Percentiles rank a stretch among this genome's conserved stretches.
These are phyloP conservation scores for Dalbergia cultrata DNA, from an alignment of 306 rosid genomes.

Conservation along the genomic window DNA sequence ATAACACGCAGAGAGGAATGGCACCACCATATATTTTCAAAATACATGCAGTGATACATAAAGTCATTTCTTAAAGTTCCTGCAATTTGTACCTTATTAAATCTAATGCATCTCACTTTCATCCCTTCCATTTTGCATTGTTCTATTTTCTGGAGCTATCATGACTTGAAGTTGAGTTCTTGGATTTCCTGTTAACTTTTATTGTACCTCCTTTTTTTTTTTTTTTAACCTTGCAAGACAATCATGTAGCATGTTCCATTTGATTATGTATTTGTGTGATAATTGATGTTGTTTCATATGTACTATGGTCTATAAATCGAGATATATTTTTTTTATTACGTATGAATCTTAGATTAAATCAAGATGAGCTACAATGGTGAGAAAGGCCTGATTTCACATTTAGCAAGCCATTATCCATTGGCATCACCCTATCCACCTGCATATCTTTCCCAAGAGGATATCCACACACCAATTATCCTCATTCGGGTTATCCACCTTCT, in stretches of 20 bases:
- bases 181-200: background rate
- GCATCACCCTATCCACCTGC: constrained; percentile 47
- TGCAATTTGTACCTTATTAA: no score
- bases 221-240: constrained; percentile 20
- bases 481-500: constrained; percentile 45
- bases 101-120: background rate
- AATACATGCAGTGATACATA: no score
- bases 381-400: constrained; percentile 52
- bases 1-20: no score
- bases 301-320: no score
- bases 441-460: constrained; percentile 32
- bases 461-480: constrained; percentile 39
- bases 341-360: constrained; percentile 34
- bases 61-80: no score
- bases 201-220: background rate
- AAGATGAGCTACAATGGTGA: constrained; percentile 53
- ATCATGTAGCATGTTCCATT: constrained; percentile 4
- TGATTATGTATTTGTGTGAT: background rate
- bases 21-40: no score
- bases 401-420: constrained; percentile 49
- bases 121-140: background rate
- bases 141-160: background rate
- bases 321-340: no score
- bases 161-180: constrained; percentile 3
- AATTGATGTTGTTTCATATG: constrained; percentile 9